Base-by-base conservation (phyloP, 2,329 filamentous ascomycete genomes). In the Ophiostoma ips region DNA sequence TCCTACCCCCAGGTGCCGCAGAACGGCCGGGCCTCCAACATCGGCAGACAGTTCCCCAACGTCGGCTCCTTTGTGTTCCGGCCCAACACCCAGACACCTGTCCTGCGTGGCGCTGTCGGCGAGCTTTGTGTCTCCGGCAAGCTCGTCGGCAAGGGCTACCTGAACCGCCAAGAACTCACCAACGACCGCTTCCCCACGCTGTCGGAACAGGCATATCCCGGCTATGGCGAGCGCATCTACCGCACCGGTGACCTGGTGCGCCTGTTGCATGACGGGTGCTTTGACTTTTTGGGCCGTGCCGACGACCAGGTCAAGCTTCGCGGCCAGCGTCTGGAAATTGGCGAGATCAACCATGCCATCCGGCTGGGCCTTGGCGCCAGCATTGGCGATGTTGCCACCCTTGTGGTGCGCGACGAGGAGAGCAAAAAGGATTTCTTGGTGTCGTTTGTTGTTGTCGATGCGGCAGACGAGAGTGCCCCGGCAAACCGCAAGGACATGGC, bases 281-380 rank as follows among this genome's bases (percentile, higher is more conserved):
- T 95, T 56, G 84, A 90, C 50, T 95, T 95, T 60, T 71, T 94
- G 2, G 89, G 90, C 3, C 78, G 90, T 13, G 84, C 83, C 6
- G 90, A 96, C 60, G 87, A 94, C 50, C 89, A 96, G 64, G 82
- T 95, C 55, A 96, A 96, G 62, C 73, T 95, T 3, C 79, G 90
- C 11, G 89, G 89, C 0, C 89, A 95, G 62, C 75, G 89, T 13
- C 73, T 96, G 1, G 90, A 96, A 60, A 83, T 94, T 53, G 85
- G 83, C 1, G 89, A 96, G 66, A 94, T 95, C 63, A 92, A 94
- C 57, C 81, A 89, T 46, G 77, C 84, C 9, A 87, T 95, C 58
- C 80, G 79, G 44, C 69, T 75, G 18, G 75, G 76, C 0, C 71
- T 77, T 3, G 50, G 21, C n/a, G 0, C 55, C 63, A 0, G 67